Percentiles rank a stretch among this genome's conserved stretches.
phyloP scores from a whole-genome alignment of 148 eudicot genomes.

The Gaultheria prostrata region DNA sequence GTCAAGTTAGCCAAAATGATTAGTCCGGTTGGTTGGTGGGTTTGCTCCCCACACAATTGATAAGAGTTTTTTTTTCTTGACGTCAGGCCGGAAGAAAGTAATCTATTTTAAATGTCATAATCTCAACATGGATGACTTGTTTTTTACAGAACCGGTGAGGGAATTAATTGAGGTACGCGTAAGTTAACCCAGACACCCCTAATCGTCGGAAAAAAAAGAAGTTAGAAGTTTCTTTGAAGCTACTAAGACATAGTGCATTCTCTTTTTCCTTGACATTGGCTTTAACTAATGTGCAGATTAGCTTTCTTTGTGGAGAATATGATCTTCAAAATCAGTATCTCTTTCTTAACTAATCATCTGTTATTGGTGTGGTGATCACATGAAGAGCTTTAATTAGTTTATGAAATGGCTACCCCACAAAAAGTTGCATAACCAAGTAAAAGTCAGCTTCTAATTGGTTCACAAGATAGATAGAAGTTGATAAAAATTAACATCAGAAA shows the following conservation, averaged over 20 bases:
- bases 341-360: background rate
- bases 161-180: no score
- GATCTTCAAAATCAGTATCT: background rate
- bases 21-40: no score
- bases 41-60: no score
- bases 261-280: background rate
- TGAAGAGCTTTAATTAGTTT: background rate
- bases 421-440: background rate
- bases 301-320: constrained; percentile 11
- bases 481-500: background rate
- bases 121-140: no score
- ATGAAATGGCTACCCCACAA: background rate
- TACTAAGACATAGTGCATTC: background rate
- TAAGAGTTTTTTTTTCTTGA: no score
- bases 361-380: background rate
- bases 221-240: background rate
- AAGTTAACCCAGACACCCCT: no score
- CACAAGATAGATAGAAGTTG: background rate
- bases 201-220: no score
- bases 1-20: no score
- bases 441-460: background rate
- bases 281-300: constrained; percentile 4
- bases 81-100: no score
- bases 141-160: no score
- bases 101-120: no score